A percentile compares a stretch with the other conserved stretches of the same genome.
These are phyloP conservation scores for Mycena venus DNA, from an alignment of 768 basidiomycete species.

Conservation along the genomic window DNA sequence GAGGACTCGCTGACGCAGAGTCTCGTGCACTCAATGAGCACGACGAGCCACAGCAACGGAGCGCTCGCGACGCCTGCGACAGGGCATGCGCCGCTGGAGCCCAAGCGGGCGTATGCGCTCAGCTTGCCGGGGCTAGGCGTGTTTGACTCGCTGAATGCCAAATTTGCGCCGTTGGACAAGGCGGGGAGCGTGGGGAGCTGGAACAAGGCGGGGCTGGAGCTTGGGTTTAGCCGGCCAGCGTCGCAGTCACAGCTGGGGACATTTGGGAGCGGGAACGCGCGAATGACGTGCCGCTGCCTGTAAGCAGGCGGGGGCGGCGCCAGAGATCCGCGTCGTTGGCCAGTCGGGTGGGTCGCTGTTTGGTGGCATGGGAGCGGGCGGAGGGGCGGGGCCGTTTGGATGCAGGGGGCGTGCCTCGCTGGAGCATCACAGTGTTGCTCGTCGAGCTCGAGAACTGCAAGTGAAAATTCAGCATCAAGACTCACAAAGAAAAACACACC, in stretches of 20 bases:
- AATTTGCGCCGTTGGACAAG: background rate
- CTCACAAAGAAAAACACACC: too few relatives aligned
- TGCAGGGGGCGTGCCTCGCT: too few relatives aligned
- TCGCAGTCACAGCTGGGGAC: slow-evolving; percentile 22
- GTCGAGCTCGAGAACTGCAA: too few relatives aligned
- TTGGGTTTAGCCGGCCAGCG: slow-evolving; percentile 29
- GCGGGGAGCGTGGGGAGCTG: background rate
- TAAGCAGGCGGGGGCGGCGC: slow-evolving; percentile 2
- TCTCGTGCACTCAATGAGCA: background rate
- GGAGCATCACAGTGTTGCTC: too few relatives aligned
- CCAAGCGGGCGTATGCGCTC: slow-evolving; percentile 22
- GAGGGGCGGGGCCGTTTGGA: background rate
- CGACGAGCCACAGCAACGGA: background rate
- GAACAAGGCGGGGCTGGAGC: slow-evolving; percentile 29
- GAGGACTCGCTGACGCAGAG: background rate
- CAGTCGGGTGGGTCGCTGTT: background rate
- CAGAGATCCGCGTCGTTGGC: slow-evolving; percentile 26
- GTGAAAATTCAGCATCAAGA: too few relatives aligned
- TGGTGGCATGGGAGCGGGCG: background rate
- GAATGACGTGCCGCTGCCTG: background rate
- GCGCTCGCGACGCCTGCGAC: slow-evolving; percentile 17
- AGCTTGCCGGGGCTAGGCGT: slow-evolving; percentile 21
- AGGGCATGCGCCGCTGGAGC: slow-evolving; percentile 2
- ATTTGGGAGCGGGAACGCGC: slow-evolving; percentile 22
- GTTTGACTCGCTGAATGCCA: background rate